These are phyloP conservation scores for Lentinus brumalis DNA, from an alignment of 768 basidiomycete genomes.

Conservation along the genomic window DNA sequence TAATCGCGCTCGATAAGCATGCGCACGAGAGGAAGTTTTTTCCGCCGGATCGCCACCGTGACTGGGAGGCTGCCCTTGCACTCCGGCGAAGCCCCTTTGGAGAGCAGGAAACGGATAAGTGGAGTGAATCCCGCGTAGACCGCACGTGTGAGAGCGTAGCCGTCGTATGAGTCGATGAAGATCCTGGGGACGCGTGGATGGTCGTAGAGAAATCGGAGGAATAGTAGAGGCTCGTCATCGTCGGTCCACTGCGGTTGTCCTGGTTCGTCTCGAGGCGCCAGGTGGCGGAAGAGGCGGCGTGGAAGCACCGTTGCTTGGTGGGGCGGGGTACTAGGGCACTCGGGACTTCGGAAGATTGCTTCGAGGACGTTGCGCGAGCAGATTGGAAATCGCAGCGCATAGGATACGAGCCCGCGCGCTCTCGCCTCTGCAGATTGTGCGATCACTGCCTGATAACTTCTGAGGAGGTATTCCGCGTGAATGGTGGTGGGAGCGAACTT, in stretches of 20 bases:
- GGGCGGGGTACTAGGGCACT: slow-evolving; percentile 7
- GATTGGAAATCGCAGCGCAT: slow-evolving; percentile 57
- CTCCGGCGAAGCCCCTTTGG: slow-evolving; percentile 69
- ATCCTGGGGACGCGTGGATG: slow-evolving; percentile 43
- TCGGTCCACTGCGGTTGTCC: slow-evolving; percentile 41
- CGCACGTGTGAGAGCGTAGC: slow-evolving; percentile 82
- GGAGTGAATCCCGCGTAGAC: slow-evolving; percentile 65
- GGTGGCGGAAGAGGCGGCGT: slow-evolving; percentile 60
- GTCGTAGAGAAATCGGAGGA: slow-evolving; percentile 59
- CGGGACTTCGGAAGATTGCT: slow-evolving; percentile 42
- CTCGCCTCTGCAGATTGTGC: background rate
- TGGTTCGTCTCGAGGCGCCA: slow-evolving; percentile 33
- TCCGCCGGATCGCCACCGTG: slow-evolving; percentile 71
- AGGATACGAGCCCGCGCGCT: slow-evolving; percentile 38
- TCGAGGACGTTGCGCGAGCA: slow-evolving; percentile 44
- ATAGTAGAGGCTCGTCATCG: slow-evolving; percentile 60
- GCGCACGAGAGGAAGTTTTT: slow-evolving; percentile 67
- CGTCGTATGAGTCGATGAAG: slow-evolving; percentile 67
- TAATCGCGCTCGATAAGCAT: slow-evolving; percentile 69
- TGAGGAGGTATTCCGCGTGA: slow-evolving; percentile 67
- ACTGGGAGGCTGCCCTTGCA: slow-evolving; percentile 67
- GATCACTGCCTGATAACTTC: slow-evolving; percentile 28
- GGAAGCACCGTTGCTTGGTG: slow-evolving; percentile 55
- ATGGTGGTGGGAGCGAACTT: slow-evolving; percentile 55
- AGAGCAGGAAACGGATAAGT: slow-evolving; percentile 71